Base-by-base conservation (phyloP, 345 rosid species). In the Carallia pectinifolia region DNA sequence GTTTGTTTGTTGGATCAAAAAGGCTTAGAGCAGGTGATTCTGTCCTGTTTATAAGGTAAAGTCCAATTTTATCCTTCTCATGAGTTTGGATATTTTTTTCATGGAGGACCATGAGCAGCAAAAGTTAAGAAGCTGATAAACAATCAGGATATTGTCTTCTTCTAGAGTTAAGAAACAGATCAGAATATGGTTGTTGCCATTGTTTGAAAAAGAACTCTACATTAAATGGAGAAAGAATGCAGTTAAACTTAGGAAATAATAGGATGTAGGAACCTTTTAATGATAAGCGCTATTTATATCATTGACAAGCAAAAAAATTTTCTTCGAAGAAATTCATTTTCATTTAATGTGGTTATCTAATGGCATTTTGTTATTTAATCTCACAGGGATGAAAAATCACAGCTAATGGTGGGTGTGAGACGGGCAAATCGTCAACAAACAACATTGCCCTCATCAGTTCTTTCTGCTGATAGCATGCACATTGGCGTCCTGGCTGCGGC, bases 401-500 rank as follows among this genome's bases (percentile, higher is more conserved):
- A 95, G 61, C 77, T 95, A 65, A 47, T 85, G 90, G 99, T 95
- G 54, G 99, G 99, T 8, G 88, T 92, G 67, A 86, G 99, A 80
- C 91, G 87, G 48, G 94, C 97, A 5, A 92, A 95, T 81, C 89
- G 98, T 48, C 99, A 95, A 69, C 99, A 90, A 81, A 83, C 96
- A 62, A 81, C 97, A 1, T 70, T 92, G 54, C 98, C 99, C 30
- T 95, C 98, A 18, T 90, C 96, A 7, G 99, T 95, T 79, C 86
- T 92, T 36, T 95, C 99, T 23, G 95, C 97, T 33, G 99, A 95
- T 68, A 95, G 97, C 80, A 95, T 95, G 98, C 98, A 95, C 81
- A 95, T 95, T 31, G 99, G 98, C 62, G 94, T 95, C 67, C 99
- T 95, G 76, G 99, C 99, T 71, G 99, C 99, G 72, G 98, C 99